These are phyloP conservation scores for Globisporangium recalcitrans DNA, from an alignment of 352 stramenopile genomes.

Conservation along the genomic window DNA sequence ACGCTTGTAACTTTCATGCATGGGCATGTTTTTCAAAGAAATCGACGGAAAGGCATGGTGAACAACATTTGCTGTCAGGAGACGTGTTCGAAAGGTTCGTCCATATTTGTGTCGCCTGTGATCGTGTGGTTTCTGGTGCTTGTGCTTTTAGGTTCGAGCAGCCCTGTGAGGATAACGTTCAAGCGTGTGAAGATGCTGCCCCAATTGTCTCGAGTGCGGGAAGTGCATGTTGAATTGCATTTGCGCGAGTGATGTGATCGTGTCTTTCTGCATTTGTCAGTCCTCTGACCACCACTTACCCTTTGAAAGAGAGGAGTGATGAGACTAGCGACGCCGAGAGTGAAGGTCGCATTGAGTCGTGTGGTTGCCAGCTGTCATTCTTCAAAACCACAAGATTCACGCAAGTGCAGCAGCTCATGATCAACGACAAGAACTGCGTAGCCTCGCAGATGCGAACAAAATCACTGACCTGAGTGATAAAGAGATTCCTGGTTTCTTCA, in stretches of 20 bases:
- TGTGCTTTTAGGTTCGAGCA: neutral
- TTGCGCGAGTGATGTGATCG: neutral
- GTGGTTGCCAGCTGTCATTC: neutral
- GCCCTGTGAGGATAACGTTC: neutral
- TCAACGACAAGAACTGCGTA: too few species aligned
- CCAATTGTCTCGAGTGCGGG: neutral
- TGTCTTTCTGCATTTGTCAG: neutral
- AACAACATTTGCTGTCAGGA: neutral
- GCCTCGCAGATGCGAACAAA: too few species aligned
- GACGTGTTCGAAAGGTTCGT: neutral
- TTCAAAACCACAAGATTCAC: too few species aligned
- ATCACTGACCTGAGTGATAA: too few species aligned
- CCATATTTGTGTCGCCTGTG: neutral
- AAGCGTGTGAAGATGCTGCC: neutral
- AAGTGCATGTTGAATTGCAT: neutral
- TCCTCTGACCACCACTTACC: neutral
- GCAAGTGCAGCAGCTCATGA: too few species aligned
- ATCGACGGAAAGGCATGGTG: neutral
- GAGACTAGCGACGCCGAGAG: neutral
- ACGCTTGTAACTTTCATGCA: neutral
- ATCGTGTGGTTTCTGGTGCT: neutral
- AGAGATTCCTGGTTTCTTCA: too few species aligned
- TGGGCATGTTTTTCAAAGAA: conserved; percentile 3
- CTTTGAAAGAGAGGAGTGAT: neutral
- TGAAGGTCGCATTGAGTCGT: neutral